phyloP scores from a whole-genome alignment of 768 basidiomycete genomes.

The Phlegmacium glaucopus region DNA sequence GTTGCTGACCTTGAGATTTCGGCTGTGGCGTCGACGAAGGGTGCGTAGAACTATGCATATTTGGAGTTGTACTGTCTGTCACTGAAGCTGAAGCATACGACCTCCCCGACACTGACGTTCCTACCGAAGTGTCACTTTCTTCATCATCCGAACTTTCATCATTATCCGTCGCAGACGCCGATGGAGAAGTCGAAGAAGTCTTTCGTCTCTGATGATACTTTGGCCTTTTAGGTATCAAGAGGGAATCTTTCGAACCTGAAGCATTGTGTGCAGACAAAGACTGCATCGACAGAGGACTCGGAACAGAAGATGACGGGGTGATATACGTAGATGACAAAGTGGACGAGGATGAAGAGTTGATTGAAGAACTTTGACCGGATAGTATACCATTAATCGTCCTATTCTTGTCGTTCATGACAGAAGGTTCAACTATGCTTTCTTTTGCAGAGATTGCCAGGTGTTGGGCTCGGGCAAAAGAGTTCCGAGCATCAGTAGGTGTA shows the following conservation, averaged over 20 bases:
- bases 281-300: conserved; percentile 7
- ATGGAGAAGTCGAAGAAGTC: conserved; percentile 5
- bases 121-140: conserved; percentile 37
- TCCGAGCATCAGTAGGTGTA: conserved; percentile 5
- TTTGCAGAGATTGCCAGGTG: no score
- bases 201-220: conserved; percentile 3
- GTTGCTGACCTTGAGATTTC: neutral
- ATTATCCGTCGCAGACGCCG: conserved; percentile 15
- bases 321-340: neutral
- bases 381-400: no score
- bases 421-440: no score
- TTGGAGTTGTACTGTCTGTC: neutral
- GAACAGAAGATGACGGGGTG: neutral
- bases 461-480: no score
- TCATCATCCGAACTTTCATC: conserved; percentile 39
- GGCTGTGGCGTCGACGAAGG: neutral
- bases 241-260: conserved; percentile 20
- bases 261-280: conserved; percentile 10
- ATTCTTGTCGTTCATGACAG: no score
- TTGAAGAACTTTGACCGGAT: conserved; percentile 2
- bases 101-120: conserved; percentile 24
- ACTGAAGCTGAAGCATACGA: conserved; percentile 11
- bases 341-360: neutral
- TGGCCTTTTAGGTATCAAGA: conserved; percentile 16
- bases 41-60: neutral